Percentiles rank a stretch among this genome's conserved stretches.
Conservation (phyloP, 306 rosid genomes). For the Castanea mollissima region DNA sequence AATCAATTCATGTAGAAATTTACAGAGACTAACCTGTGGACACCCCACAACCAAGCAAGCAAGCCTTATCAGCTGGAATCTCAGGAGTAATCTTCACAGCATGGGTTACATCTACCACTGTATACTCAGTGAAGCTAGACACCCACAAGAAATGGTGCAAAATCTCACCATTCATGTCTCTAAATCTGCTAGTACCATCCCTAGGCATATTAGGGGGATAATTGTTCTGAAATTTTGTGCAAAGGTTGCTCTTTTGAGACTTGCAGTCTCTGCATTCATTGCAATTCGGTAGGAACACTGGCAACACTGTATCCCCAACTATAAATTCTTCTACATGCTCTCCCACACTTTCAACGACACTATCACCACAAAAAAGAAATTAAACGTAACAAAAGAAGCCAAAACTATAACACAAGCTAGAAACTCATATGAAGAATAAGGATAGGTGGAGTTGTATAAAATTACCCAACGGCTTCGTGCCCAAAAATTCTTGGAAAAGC, state of each 20-base stretch:
- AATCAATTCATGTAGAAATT: not conserved
- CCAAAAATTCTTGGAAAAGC: slow-evolving; percentile 38
- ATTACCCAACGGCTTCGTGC: slow-evolving; percentile 74
- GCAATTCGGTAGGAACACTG: slow-evolving; percentile 52
- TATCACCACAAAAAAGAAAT: not conserved
- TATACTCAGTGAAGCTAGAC: slow-evolving; percentile 66
- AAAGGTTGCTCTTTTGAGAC: slow-evolving; percentile 45
- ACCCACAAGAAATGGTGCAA: slow-evolving; percentile 46
- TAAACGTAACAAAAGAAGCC: not conserved
- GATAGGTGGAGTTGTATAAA: not conserved
- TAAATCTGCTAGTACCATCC: slow-evolving; percentile 58
- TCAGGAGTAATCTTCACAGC: slow-evolving; percentile 44
- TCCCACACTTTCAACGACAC: slow-evolving; percentile 63
- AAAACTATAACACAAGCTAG: not conserved
- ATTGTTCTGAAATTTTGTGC: slow-evolving; percentile 18
- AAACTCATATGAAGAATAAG: not conserved
- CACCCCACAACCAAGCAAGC: slow-evolving; percentile 63
- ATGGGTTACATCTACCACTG: slow-evolving; percentile 50
- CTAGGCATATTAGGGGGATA: slow-evolving; percentile 31
- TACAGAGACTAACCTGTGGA: slow-evolving; percentile 46
- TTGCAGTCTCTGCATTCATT: slow-evolving; percentile 58
- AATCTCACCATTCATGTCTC: slow-evolving; percentile 43
- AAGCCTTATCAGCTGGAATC: slow-evolving; percentile 49
- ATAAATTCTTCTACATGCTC: slow-evolving; percentile 54
- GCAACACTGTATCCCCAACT: slow-evolving; percentile 56